Base-by-base conservation (phyloP, 768 basidiomycete genomes). In the Tephrocybe sp. region DNA sequence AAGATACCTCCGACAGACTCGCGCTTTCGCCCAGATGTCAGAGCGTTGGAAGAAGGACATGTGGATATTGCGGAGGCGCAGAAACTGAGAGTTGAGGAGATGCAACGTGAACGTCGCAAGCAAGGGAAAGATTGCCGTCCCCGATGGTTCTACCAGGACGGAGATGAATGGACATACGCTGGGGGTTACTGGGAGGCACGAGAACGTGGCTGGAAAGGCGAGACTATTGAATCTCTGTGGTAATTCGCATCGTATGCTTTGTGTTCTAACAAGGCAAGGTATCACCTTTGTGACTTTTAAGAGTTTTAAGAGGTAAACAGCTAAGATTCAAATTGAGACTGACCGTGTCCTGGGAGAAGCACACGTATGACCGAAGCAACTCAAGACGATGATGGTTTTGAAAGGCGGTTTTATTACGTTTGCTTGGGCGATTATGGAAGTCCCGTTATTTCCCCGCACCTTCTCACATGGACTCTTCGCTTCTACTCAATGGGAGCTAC, bases 141-240 rank as follows among this genome's bases (percentile, higher is more conserved):
- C 18, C 73, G 77, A 36, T 94, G 91, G 91, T 94, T 93, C 64
- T 78, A 75, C 61, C 77, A 78, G 60, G 76, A 74, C 27, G 75
- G 73, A 21, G 84, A 86, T 37, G 84, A 88, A 52, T 93, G 88
- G 88, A 62, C 74, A 38, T 93, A 91, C 60, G 64, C 57, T 18
- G 90, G 91, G 31, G 88, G 85, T 13, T 93, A 93, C 62, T 93
- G 91, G 91, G 90, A 93, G 58, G 75, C 78, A 27, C 76, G 86
- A 56, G 72, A 74, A 44, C 73, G 69, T 40, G 77, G 80, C 34
- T 91, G 87, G 88, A 81, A 79, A 58, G 73, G 67, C 39, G 65
- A 66, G 10, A 49, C 62, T 5, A 64, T 79, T 38, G 67, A 73
- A 47, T 67, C 81, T 10, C 70, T 91, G 31, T 91, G 88, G 88